These are phyloP conservation scores for Pythium grandisporangium DNA, from an alignment of 352 stramenopile species.

Conservation along the genomic window DNA sequence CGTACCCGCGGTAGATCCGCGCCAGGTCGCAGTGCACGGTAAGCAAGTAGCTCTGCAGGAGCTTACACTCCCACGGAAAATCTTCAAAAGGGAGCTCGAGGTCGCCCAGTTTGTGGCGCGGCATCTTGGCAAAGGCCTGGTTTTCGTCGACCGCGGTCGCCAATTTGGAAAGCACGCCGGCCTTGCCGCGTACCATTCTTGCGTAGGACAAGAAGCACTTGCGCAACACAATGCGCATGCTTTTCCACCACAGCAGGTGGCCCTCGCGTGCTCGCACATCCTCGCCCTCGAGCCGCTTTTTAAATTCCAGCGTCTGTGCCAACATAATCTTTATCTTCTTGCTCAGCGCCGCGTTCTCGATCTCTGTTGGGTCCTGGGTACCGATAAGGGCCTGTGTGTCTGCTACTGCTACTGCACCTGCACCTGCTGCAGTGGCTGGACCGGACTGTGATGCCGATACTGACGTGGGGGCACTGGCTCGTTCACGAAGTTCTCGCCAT, in stretches of 20 bases:
- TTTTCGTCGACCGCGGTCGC: conserved; percentile 42
- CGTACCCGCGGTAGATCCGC: conserved; percentile 65
- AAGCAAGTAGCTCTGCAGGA: conserved; percentile 60
- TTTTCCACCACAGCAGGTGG: conserved; percentile 62
- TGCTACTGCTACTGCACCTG: not conserved
- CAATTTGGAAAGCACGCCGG: conserved; percentile 44
- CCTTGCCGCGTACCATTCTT: conserved; percentile 46
- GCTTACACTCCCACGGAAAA: conserved; percentile 57
- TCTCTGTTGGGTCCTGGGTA: conserved; percentile 1
- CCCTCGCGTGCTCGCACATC: conserved; percentile 50
- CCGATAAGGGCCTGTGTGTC: not conserved
- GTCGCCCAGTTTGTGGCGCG: conserved; percentile 28
- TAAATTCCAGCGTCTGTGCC: conserved; percentile 68
- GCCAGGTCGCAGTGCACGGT: conserved; percentile 65
- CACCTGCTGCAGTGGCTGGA: conserved; percentile 1
- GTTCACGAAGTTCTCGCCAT: conserved; percentile 56
- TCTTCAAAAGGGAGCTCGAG: conserved; percentile 51
- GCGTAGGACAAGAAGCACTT: conserved; percentile 76
- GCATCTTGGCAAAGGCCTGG: conserved; percentile 45
- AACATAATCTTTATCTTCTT: conserved; percentile 59
- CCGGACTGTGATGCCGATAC: too few relatives aligned
- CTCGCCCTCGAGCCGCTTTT: conserved; percentile 47
- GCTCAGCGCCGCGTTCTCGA: conserved; percentile 23
- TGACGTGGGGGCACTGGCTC: conserved; percentile 4
- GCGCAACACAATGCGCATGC: conserved; percentile 54